Evolutionary conservation across 1,284 basidiomycete species (phyloP).

Genomic region (Malassezia pachydermatis): DNA sequence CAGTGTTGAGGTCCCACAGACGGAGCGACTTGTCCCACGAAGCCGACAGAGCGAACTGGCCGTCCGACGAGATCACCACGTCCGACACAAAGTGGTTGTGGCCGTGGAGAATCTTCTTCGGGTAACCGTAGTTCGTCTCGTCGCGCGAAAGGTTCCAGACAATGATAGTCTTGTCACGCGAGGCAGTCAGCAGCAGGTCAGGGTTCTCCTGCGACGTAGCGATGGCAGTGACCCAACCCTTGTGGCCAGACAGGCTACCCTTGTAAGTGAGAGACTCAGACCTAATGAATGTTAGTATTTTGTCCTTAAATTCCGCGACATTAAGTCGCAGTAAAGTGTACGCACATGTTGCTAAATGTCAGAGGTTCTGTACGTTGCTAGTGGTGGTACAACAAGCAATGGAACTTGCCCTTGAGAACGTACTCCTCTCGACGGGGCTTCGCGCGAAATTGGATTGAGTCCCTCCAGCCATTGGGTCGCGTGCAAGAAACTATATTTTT

Average conservation of each 20-base stretch:
- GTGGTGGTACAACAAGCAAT: constrained; percentile 19
- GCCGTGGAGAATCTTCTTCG: constrained; percentile 88
- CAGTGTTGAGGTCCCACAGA: constrained; percentile 64
- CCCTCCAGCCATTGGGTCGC: constrained; percentile 7
- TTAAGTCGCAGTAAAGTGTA: no score
- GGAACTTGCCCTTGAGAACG: background rate
- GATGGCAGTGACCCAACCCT: constrained; percentile 82
- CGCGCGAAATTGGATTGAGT: constrained; percentile 2
- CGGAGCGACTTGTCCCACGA: constrained; percentile 99
- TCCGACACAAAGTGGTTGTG: constrained; percentile 99
- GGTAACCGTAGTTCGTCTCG: constrained; percentile 54
- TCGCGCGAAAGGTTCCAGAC: constrained; percentile 98
- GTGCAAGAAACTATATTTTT: constrained; percentile 18
- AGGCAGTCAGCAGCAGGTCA: constrained; percentile 92
- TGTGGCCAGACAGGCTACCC: constrained; percentile 74
- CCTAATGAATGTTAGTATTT: constrained; percentile 10
- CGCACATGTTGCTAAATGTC: constrained; percentile 16
- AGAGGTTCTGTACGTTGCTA: constrained; percentile 12
- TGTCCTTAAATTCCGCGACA: no score
- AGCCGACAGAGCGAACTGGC: constrained; percentile 96
- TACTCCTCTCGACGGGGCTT: background rate
- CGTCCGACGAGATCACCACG: constrained; percentile 77
- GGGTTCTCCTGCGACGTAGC: constrained; percentile 94
- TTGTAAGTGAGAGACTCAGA: constrained; percentile 44
- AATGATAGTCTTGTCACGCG: constrained; percentile 99